phyloP scores from a whole-genome alignment of 2,329 filamentous ascomycete genomes.

The Conoideocrella luteorostrata region DNA sequence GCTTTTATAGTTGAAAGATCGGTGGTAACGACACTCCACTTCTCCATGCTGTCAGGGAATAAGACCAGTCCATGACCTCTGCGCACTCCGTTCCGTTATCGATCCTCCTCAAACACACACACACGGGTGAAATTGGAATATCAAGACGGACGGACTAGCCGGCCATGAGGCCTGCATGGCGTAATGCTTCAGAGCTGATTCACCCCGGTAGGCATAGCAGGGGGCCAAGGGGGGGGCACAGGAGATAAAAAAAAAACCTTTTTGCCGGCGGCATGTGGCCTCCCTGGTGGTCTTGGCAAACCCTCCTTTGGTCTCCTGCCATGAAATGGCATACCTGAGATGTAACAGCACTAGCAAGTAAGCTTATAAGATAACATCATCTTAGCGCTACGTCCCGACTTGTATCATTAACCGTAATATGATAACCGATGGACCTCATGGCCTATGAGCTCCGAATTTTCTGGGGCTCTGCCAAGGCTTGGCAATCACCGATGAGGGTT shows the following conservation, averaged over 20 bases:
- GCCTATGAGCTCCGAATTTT: slow-evolving; percentile 8
- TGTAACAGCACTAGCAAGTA: slow-evolving; percentile 7
- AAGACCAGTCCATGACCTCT: no score
- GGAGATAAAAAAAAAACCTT: no score
- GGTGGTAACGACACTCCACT: no score
- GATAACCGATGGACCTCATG: background rate
- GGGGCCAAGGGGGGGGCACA: no score
- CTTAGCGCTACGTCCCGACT: background rate
- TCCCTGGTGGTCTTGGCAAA: background rate
- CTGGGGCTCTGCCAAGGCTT: slow-evolving; percentile 1
- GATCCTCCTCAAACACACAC: no score
- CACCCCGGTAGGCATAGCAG: no score
- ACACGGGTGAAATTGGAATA: background rate
- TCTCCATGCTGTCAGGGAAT: no score
- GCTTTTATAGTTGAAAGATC: no score
- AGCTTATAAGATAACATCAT: slow-evolving; percentile 7
- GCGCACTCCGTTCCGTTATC: no score
- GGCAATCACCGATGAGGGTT: background rate
- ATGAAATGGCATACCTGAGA: background rate
- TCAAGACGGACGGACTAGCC: no score
- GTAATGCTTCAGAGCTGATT: no score
- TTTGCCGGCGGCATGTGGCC: background rate
- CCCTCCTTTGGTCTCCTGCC: background rate
- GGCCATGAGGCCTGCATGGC: no score
- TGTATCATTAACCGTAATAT: background rate